Conservation (phyloP, 768 basidiomycete genomes). For the Boletus reticulatus region DNA sequence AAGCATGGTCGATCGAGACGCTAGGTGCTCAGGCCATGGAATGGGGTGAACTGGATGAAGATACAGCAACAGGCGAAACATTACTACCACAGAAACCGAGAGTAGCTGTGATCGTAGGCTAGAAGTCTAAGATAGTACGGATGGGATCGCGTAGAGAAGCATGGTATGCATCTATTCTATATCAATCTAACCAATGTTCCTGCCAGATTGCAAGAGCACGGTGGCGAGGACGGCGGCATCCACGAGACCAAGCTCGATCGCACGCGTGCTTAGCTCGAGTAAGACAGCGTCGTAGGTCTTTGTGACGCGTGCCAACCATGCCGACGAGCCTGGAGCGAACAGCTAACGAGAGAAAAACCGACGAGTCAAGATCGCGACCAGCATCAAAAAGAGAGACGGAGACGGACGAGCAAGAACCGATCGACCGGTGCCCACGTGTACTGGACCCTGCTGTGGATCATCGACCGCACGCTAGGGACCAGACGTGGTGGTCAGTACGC, state of each 20-base stretch:
- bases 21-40: no score
- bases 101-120: no score
- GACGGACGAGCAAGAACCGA: constrained; percentile 42
- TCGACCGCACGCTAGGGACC: constrained; percentile 33
- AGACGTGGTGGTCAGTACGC: background rate
- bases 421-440: constrained; percentile 59
- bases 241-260: constrained; percentile 52
- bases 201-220: constrained; percentile 57
- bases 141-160: no score
- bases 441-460: constrained; percentile 47
- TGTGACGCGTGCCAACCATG: constrained; percentile 51
- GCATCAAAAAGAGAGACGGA: no score
- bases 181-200: constrained; percentile 50
- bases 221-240: constrained; percentile 51
- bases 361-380: background rate
- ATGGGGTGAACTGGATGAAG: no score
- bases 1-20: no score
- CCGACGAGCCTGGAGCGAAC: constrained; percentile 38
- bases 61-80: no score
- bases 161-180: background rate
- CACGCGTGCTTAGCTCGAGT: constrained; percentile 56
- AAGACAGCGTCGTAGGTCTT: constrained; percentile 42
- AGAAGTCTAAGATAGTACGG: no score
- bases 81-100: no score
- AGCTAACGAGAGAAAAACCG: constrained; percentile 36